These are phyloP conservation scores for Oldenlandia corymbosa DNA, from an alignment of 257 asterid genomes.

Conservation along the genomic window DNA sequence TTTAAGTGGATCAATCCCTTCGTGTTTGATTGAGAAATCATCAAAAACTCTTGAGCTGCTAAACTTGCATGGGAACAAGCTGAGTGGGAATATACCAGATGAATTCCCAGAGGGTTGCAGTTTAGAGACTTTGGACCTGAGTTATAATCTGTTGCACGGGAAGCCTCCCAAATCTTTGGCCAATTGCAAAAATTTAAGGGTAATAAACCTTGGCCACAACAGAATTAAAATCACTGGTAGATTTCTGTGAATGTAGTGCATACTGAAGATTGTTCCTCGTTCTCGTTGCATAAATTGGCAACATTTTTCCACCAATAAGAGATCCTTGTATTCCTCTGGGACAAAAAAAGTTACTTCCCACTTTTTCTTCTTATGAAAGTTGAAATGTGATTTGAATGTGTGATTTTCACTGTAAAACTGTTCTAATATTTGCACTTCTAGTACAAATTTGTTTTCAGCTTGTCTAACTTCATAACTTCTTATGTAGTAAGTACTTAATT, in stretches of 20 bases:
- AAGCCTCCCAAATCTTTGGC: slow-evolving; percentile 37
- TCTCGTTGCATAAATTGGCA: too few relatives aligned
- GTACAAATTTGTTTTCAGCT: too few relatives aligned
- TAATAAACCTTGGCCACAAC: slow-evolving; percentile 40
- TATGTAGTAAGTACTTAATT: too few relatives aligned
- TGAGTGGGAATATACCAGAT: slow-evolving; percentile 36
- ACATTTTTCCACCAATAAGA: too few relatives aligned
- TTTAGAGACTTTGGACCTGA: slow-evolving; percentile 41
- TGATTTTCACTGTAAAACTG: too few relatives aligned
- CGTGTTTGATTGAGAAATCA: slow-evolving; percentile 29
- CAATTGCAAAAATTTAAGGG: slow-evolving; percentile 33
- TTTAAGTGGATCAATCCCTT: slow-evolving; percentile 37
- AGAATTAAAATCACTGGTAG: slow-evolving; percentile 8
- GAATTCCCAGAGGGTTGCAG: slow-evolving; percentile 24
- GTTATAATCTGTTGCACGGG: slow-evolving; percentile 36
- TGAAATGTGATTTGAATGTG: too few relatives aligned
- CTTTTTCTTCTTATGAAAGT: too few relatives aligned
- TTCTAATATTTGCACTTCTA: too few relatives aligned
- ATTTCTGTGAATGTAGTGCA: slow-evolving; percentile 24
- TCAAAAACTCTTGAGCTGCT: slow-evolving; percentile 22
- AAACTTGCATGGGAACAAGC: slow-evolving; percentile 43
- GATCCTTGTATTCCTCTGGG: too few relatives aligned
- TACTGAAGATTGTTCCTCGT: too few relatives aligned
- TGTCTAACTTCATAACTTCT: too few relatives aligned
- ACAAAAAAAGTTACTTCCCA: too few relatives aligned